phyloP scores from a whole-genome alignment of 2,329 filamentous ascomycete genomes.

The Penicillium sp. region DNA sequence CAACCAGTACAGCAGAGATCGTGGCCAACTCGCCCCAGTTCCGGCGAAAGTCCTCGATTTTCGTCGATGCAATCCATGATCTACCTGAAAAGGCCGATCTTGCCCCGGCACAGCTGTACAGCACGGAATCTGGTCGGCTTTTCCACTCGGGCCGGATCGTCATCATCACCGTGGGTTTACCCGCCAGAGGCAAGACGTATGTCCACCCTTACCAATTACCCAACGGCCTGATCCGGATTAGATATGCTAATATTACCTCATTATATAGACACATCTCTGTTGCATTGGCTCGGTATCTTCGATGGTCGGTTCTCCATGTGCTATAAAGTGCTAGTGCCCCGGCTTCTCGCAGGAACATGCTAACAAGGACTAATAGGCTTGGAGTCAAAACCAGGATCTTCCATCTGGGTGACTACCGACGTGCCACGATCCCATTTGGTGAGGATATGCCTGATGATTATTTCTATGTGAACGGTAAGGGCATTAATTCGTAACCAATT shows the following conservation, averaged over 20 bases:
- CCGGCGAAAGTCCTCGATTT: constrained; percentile 89
- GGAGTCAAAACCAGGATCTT: constrained; percentile 98
- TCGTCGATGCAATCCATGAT: constrained; percentile 96
- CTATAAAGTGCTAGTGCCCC: background rate
- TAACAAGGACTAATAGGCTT: constrained; percentile 57
- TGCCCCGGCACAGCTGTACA: constrained; percentile 95
- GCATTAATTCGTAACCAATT: background rate
- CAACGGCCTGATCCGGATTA: background rate
- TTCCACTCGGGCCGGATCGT: constrained; percentile 97
- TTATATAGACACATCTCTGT: constrained; percentile 80
- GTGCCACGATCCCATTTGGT: constrained; percentile 81
- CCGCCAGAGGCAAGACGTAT: constrained; percentile 91
- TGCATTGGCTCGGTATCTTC: constrained; percentile 87
- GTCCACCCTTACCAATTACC: constrained; percentile 33
- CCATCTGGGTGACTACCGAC: constrained; percentile 92
- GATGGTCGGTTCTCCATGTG: constrained; percentile 61
- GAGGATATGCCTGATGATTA: constrained; percentile 92
- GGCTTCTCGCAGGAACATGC: background rate
- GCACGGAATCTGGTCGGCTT: constrained; percentile 92
- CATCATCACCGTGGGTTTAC: constrained; percentile 93
- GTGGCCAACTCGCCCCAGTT: constrained; percentile 88
- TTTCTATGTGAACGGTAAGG: constrained; percentile 80
- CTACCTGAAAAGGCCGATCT: constrained; percentile 77
- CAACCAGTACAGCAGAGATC: constrained; percentile 77
- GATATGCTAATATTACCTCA: background rate